A percentile compares a stretch with the other conserved stretches of the same genome.
Evolutionary conservation across 2,329 filamentous ascomycete genomes (phyloP).

Genomic region (Blumeriella jaapii): DNA sequence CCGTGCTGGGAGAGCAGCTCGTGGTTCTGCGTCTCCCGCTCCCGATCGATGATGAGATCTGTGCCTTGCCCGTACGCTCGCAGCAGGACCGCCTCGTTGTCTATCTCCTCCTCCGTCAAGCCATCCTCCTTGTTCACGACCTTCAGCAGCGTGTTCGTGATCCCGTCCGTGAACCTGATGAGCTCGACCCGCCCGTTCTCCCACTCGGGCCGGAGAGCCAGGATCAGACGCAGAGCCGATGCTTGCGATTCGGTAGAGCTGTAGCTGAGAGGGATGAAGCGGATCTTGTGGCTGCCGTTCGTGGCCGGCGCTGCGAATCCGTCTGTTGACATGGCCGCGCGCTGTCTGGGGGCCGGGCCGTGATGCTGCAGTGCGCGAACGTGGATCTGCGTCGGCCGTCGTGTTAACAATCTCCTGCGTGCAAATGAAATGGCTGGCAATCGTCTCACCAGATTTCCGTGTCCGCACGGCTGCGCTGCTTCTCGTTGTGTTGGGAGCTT

Average conservation of each 20-base stretch:
- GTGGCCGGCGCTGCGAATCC: constrained; percentile 1
- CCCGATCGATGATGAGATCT: constrained; percentile 88
- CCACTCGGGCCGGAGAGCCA: constrained; percentile 78
- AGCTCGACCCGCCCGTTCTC: constrained; percentile 70
- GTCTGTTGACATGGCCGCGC: constrained; percentile 6
- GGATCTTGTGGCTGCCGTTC: constrained; percentile 30
- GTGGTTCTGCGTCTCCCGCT: constrained; percentile 71
- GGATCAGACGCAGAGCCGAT: constrained; percentile 69
- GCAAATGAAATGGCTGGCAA: no score
- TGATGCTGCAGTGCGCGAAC: no score
- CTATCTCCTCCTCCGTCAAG: constrained; percentile 63
- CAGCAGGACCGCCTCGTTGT: constrained; percentile 76
- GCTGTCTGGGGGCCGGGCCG: no score
- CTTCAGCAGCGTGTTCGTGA: constrained; percentile 87
- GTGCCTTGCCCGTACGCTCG: constrained; percentile 92
- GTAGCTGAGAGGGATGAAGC: constrained; percentile 66
- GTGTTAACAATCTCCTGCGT: no score
- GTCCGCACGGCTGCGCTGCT: no score
- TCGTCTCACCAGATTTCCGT: no score
- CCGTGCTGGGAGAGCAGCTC: constrained; percentile 73
- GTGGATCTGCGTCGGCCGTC: no score
- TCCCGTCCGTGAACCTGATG: constrained; percentile 89
- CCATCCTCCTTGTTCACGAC: constrained; percentile 60
- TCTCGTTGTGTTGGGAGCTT: no score
- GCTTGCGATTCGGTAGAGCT: constrained; percentile 63